phyloP scores from a whole-genome alignment of 306 rosid species.

The Quercus parvula region DNA sequence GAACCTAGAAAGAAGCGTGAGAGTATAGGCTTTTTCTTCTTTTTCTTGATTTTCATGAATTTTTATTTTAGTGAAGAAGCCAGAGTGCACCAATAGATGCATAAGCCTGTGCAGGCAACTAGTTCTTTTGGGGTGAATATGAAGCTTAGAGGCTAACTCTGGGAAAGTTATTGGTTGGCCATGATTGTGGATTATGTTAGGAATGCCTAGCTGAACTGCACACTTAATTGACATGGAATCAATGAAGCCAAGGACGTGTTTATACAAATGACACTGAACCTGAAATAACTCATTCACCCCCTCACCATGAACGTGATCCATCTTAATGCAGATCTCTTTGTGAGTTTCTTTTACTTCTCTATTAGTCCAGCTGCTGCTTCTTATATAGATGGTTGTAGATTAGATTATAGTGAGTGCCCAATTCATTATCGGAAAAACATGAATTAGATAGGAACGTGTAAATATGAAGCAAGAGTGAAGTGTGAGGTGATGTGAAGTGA shows the following conservation, averaged over 20 bases:
- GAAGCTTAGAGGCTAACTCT: constrained; percentile 23
- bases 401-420: not conserved
- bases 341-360: not conserved
- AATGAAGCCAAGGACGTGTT: constrained; percentile 7
- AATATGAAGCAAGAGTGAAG: too few relatives aligned
- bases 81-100: too few relatives aligned
- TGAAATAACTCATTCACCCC: constrained; percentile 3
- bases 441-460: too few relatives aligned
- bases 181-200: constrained; percentile 23
- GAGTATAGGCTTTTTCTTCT: constrained; percentile 21
- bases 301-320: not conserved
- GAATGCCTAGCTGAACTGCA: constrained; percentile 21
- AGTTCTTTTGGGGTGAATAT: too few relatives aligned
- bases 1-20: constrained; percentile 47
- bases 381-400: not conserved
- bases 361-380: not conserved
- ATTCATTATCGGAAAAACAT: too few relatives aligned
- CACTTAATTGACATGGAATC: constrained; percentile 47
- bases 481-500: too few relatives aligned
- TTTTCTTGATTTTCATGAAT: too few relatives aligned
- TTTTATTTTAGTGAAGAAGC: too few relatives aligned
- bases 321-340: not conserved
- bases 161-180: constrained; percentile 46
- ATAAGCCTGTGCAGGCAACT: too few relatives aligned
- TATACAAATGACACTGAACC: constrained; percentile 31